phyloP scores from a whole-genome alignment of 148 eudicot species.

The Chenopodium formosanum region DNA sequence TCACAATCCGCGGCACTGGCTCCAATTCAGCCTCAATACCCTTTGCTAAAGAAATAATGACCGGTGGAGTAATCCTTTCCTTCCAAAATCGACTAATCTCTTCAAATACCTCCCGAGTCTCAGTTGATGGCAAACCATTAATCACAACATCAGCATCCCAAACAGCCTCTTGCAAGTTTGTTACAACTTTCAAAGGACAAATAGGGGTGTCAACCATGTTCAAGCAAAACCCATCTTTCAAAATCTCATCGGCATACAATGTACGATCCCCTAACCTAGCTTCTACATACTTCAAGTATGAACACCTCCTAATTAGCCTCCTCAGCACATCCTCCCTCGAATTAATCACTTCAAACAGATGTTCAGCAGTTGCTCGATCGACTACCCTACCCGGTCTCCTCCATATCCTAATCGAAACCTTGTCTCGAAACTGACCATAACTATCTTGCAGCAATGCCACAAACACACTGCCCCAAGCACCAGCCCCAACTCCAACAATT shows the following conservation, averaged over 20 bases:
- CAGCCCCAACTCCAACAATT: slow-evolving; percentile 81
- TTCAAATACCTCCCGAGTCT: slow-evolving; percentile 66
- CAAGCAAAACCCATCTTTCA: slow-evolving; percentile 87
- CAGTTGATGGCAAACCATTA: slow-evolving; percentile 89
- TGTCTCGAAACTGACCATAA: slow-evolving; percentile 60
- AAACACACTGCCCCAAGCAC: slow-evolving; percentile 95
- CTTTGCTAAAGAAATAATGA: slow-evolving; percentile 76
- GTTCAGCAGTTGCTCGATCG: slow-evolving; percentile 66
- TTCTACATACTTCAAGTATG: slow-evolving; percentile 84
- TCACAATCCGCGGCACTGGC: slow-evolving; percentile 71
- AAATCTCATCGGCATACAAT: slow-evolving; percentile 77
- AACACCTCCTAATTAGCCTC: slow-evolving; percentile 76
- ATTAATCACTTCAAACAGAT: slow-evolving; percentile 78
- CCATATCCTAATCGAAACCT: slow-evolving; percentile 76
- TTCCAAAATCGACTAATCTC: slow-evolving; percentile 88
- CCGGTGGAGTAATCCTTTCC: slow-evolving; percentile 58
- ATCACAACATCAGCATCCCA: slow-evolving; percentile 91
- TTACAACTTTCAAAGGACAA: slow-evolving; percentile 83
- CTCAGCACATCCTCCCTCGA: slow-evolving; percentile 78
- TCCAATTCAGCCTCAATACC: slow-evolving; percentile 86
- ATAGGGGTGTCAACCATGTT: slow-evolving; percentile 95
- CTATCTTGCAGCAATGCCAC: slow-evolving; percentile 70
- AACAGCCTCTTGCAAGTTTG: slow-evolving; percentile 88
- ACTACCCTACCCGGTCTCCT: slow-evolving; percentile 68
- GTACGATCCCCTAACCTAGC: slow-evolving; percentile 78